Evolutionary conservation across 139 green algal genomes (phyloP), one percentile per base, ranked within the genome.

Genomic region (Zygnema circumcarinatum): DNA sequence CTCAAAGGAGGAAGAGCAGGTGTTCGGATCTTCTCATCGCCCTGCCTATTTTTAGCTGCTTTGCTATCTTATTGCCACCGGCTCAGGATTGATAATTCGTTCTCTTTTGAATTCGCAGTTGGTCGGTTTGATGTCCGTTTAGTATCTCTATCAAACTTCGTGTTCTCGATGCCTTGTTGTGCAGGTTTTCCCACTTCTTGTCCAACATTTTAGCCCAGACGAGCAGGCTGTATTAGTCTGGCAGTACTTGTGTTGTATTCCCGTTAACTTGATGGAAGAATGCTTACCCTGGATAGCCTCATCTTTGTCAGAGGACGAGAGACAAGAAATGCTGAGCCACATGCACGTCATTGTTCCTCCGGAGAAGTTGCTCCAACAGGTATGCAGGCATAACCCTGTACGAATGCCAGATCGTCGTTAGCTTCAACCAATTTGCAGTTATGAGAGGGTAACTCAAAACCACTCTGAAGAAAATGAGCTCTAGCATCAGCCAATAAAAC

Each of bases 181-280:
- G 36, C 84, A 89, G 84, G 94, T 99, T 54, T 94, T 98, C 78
- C 96, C 96, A 2, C 94, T 99, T 41, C 92, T 99, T 39, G 82
- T 97, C 83, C 39, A 94, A 73, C 93, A 98, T 89, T 99, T 99
- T 86, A 91, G 74, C 1, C 85, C 78, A 25, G 87, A 92, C 0
- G 93, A 98, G 93, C 96, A 99, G 94, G 88, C 88, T 11, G 22
- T 33, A 32, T 69, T 92, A 1, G 88, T 92, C 7, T 91, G 85
- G 84, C 94, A 98, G 91, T 98, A 98, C 87, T 91, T 99, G 29
- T 98, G 96, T 93, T 96, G 94, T 93, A 99, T 99, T 72, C 96
- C 96, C 2, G 88, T 98, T 1, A 93, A 75, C 25, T 39, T 92
- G 25, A 67, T 91, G 39, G 47, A 88, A 38, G 31, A 91, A n/a